Evolutionary conservation across 1,284 basidiomycete species (phyloP).

Genomic region (Ceratobasidium sp.): DNA sequence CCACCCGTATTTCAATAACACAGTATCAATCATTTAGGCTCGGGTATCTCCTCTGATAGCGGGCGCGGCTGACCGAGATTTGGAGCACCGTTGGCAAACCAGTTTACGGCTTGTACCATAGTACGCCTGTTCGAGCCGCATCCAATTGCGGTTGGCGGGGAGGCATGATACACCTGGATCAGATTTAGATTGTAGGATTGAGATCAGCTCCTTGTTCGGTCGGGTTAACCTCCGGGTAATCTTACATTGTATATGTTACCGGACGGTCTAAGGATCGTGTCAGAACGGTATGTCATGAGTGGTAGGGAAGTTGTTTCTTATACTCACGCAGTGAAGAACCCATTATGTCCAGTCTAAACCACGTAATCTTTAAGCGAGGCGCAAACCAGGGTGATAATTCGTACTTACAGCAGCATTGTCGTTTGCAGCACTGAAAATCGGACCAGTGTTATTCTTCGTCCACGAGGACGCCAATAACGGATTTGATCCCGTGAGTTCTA

Average conservation of each 20-base stretch:
- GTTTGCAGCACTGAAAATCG: conserved; percentile 34
- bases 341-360: conserved; percentile 35
- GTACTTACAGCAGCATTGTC: conserved; percentile 49
- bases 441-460: conserved; percentile 48
- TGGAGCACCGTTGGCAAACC: conserved; percentile 40
- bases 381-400: not conserved
- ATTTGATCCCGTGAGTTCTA: conserved; percentile 58
- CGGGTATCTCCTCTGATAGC: no score
- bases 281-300: not conserved
- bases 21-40: no score
- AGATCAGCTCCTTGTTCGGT: conserved; percentile 21
- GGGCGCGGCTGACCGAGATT: conserved; percentile 24
- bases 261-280: conserved; percentile 51
- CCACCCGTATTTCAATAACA: no score
- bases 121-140: conserved; percentile 47
- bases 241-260: conserved; percentile 58
- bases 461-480: conserved; percentile 57
- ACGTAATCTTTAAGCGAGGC: not conserved
- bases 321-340: not conserved
- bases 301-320: conserved; percentile 52
- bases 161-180: conserved; percentile 47
- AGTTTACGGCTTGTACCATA: conserved; percentile 45
- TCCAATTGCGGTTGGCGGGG: conserved; percentile 39
- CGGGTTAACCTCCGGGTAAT: conserved; percentile 46
- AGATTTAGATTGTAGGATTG: no score